These are phyloP conservation scores for Yarrowia divulgata DNA, from an alignment of 805 yeast species.

Conservation along the genomic window DNA sequence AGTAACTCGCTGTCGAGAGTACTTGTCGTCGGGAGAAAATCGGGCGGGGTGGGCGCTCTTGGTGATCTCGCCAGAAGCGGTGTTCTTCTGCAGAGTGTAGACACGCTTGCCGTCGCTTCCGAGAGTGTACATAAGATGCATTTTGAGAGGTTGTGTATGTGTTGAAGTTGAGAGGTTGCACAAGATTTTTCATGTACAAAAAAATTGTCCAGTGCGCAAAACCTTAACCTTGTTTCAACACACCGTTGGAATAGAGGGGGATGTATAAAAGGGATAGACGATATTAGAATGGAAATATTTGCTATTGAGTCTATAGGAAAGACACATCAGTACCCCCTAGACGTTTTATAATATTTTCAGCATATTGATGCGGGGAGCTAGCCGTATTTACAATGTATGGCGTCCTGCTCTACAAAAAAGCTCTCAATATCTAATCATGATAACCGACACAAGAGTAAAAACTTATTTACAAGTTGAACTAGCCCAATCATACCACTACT, in stretches of 20 bases:
- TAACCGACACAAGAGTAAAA: too few relatives aligned
- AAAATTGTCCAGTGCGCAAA: slow-evolving; percentile 35
- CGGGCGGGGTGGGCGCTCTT: slow-evolving; percentile 99
- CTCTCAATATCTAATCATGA: too few relatives aligned
- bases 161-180: not conserved
- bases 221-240: slow-evolving; percentile 10
- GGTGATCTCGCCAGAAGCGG: slow-evolving; percentile 91
- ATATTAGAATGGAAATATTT: too few relatives aligned
- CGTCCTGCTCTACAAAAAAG: too few relatives aligned
- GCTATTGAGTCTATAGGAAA: too few relatives aligned
- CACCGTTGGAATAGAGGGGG: too few relatives aligned
- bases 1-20: slow-evolving; percentile 98
- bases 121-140: slow-evolving; percentile 99
- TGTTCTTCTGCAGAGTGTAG: slow-evolving; percentile 85
- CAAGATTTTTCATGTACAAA: slow-evolving; percentile 20
- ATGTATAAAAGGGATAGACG: too few relatives aligned
- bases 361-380: too few relatives aligned
- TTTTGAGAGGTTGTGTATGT: slow-evolving; percentile 50
- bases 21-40: slow-evolving; percentile 99
- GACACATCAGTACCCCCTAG: too few relatives aligned
- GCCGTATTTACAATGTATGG: too few relatives aligned
- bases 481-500: not conserved
- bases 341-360: too few relatives aligned
- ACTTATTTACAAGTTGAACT: not conserved
- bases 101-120: slow-evolving; percentile 95